Evolutionary conservation across 1,139 yeast species (phyloP), one percentile per base, ranked within the genome.

Genomic region (Yamadazyma diddensiae): DNA sequence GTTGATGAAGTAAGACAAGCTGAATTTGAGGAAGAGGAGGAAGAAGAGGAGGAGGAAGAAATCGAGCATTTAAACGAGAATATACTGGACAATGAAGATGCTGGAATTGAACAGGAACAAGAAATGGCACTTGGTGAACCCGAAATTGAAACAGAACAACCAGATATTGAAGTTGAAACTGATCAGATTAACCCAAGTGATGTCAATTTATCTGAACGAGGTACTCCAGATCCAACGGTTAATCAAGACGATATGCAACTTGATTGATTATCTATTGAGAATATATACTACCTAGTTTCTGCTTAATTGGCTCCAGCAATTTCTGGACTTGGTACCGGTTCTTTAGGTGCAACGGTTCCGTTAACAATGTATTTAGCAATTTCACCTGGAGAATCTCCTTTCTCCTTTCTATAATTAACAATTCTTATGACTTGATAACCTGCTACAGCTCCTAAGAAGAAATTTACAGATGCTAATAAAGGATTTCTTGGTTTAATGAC

Each of bases 381-480:
- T 50, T 80, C 76, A 15, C 57, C 40, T 12, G 78, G 57, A 13
- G 78, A 52, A 43, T 70, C 77, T n/a, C 77, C 77, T 28, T 46
- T 55, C 4, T 49, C 63, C 35, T 53, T 45, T 65, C 88, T 83
- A 67, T 78, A 86, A 42, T 70, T 64, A 48, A 67, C 69, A 34
- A 92, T 75, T 63, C 98, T 77, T 32, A 65, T 52, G 29, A 92
- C 62, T 67, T 92, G 98, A 57, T 71, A 78, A 20, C 94, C 87
- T 3, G 97, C 97, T 28, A 94, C 95, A 24, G 81, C 68, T 18
- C 95, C 96, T 41, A 92, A 69, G 71, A 92, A 92, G 71, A 88
- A 87, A 65, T 92, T 92, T 39, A 92, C 98, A 20, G 94, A 79
- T 4, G 97, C 98, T 48, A 92, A 72, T 40, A 92, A 67, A 47